A percentile compares a stretch with the other conserved stretches of the same genome.
These are phyloP conservation scores for Hypomontagnella submonticulosa DNA, from an alignment of 495 filamentous ascomycete species.

Conservation along the genomic window DNA sequence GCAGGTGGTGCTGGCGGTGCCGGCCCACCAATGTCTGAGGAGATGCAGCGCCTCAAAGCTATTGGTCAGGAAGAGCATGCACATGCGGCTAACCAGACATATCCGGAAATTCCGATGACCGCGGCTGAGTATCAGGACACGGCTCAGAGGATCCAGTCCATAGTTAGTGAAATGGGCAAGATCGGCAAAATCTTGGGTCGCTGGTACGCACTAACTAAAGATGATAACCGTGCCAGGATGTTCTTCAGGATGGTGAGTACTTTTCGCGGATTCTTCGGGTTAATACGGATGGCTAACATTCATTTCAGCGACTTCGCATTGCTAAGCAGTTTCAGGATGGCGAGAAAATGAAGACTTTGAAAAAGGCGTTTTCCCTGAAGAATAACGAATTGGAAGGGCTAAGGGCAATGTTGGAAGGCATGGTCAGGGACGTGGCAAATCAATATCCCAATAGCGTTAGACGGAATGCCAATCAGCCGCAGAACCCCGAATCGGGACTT, in stretches of 20 bases:
- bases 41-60: conserved; percentile 47
- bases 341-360: conserved; percentile 60
- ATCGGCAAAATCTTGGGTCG: conserved; percentile 49
- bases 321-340: conserved; percentile 68
- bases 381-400: conserved; percentile 64
- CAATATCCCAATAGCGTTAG: conserved; percentile 36
- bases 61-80: conserved; percentile 49
- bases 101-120: conserved; percentile 54
- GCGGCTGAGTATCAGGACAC: conserved; percentile 50
- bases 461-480: conserved; percentile 36
- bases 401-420: conserved; percentile 57
- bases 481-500: conserved; percentile 33
- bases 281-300: conserved; percentile 10
- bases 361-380: conserved; percentile 68
- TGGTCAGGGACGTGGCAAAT: conserved; percentile 46
- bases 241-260: conserved; percentile 61
- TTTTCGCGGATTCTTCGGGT: conserved; percentile 33
- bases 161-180: conserved; percentile 48
- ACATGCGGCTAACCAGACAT: conserved; percentile 38
- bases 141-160: conserved; percentile 47
- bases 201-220: conserved; percentile 57
- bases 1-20: conserved; percentile 22
- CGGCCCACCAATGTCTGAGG: conserved; percentile 34
- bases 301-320: conserved; percentile 64
- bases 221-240: conserved; percentile 56